phyloP scores from a whole-genome alignment of 768 basidiomycete species.

The Amanita pallidorosea region DNA sequence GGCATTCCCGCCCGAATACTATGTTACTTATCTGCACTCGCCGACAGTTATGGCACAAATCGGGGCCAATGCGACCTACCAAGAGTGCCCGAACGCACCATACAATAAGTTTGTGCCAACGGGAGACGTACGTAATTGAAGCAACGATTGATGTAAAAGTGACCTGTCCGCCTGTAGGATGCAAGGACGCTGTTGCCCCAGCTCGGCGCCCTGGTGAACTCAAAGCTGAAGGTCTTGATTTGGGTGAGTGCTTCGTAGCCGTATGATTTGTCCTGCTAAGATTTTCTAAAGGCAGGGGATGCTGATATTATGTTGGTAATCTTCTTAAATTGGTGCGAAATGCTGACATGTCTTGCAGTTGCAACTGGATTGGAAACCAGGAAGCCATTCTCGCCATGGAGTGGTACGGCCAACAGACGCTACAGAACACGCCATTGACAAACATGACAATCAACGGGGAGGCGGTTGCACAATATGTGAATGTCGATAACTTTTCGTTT shows the following conservation, averaged over 20 bases:
- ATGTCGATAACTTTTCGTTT: constrained; percentile 57
- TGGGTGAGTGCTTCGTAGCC: constrained; percentile 25
- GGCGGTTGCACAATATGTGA: constrained; percentile 49
- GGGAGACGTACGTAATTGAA: constrained; percentile 36
- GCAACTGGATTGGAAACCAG: constrained; percentile 38
- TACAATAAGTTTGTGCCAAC: constrained; percentile 33
- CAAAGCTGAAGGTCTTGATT: constrained; percentile 27
- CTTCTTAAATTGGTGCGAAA: neutral
- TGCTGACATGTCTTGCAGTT: constrained; percentile 16
- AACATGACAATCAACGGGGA: constrained; percentile 49
- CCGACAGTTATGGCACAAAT: constrained; percentile 29
- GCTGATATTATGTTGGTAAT: constrained; percentile 38
- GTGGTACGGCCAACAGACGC: constrained; percentile 31
- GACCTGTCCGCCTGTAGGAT: constrained; percentile 23
- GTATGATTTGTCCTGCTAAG: constrained; percentile 11
- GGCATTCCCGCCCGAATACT: constrained; percentile 47
- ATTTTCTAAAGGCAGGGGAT: constrained; percentile 27
- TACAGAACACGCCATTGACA: constrained; percentile 26
- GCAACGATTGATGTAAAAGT: neutral
- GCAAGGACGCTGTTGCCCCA: constrained; percentile 42
- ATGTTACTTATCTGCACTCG: constrained; percentile 33
- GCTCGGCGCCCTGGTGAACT: constrained; percentile 34
- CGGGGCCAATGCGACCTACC: constrained; percentile 39
- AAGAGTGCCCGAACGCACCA: constrained; percentile 36
- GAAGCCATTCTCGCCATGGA: constrained; percentile 31